Evolutionary conservation across 768 basidiomycete genomes (phyloP), one percentile per base, ranked within the genome.

Genomic region (Boletus eberwhitei): DNA sequence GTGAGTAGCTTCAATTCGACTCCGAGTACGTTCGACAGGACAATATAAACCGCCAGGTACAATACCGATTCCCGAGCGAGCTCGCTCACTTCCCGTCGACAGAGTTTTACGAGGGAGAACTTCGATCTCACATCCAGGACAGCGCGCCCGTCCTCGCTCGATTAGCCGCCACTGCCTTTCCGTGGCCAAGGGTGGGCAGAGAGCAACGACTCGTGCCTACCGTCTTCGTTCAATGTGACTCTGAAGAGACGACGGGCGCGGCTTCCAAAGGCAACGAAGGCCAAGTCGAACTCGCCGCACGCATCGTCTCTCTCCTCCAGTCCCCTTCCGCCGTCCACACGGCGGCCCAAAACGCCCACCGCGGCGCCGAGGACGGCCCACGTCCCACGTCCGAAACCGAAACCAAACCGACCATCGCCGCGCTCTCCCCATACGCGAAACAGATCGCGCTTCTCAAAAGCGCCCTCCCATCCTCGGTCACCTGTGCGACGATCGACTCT

Each of bases 231-330:
- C 79, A 79, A 32, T 85, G 85, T 57, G 68, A 71, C 5, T 58
- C 77, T 0, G 82, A 85, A 60, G 86, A 87, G 67, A 84, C 79
- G 58, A 75, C 73, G 71, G 83, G 74, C 8, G 77, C 81, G 0
- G 74, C 75, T 37, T 87, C 86, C 14, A 86, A 86, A 63, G 78
- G 79, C 52, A 87, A 87, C 55, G 62, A 66, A 26, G 84, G 81
- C 6, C 86, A 87, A 53, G 81, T 78, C 11, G 75, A 79, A 0
- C 59, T 86, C 1, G 77, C 81, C 0, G 69, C 72, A n/a, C 71
- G 75, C 19, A 75, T 86, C 29, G 55, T 82, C 8, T 63, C 72
- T 2, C 72, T 82, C 49, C 64, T 85, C 32, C 71, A 54, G 22
- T 24, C 54, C 39, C 29, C 52, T 12, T 37, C 53, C 21, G 41